These are phyloP conservation scores for Nidularia sp. DNA, from an alignment of 768 basidiomycete genomes.

Conservation along the genomic window DNA sequence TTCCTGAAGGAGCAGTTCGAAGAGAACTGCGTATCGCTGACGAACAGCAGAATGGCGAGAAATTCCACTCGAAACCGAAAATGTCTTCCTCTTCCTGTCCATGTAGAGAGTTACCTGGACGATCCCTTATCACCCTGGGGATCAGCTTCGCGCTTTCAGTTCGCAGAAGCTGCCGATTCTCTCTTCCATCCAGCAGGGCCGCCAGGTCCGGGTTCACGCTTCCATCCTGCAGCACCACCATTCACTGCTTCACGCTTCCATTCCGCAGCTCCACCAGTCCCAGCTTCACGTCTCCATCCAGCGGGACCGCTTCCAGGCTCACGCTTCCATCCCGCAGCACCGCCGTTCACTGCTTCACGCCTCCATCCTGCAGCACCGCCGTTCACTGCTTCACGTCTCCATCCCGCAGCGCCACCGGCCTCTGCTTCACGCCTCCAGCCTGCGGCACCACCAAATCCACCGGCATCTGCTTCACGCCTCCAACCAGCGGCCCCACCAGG, in stretches of 20 bases:
- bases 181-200: background rate
- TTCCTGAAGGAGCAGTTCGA: no score
- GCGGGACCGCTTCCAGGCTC: constrained; percentile 1
- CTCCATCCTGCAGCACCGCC: constrained; percentile 6
- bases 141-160: no score
- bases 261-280: background rate
- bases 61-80: no score
- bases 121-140: no score
- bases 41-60: no score
- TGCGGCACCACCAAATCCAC: background rate
- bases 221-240: constrained; percentile 6
- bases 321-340: background rate
- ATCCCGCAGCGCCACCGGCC: background rate
- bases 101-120: no score
- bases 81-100: no score
- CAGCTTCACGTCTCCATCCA: constrained; percentile 4
- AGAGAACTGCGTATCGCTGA: no score
- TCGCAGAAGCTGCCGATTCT: no score
- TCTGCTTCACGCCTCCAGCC: constrained; percentile 14
- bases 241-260: background rate
- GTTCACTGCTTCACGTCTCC: background rate
- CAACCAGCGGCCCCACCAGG: constrained; percentile 3
- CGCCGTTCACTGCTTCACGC: constrained; percentile 1
- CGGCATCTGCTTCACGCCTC: constrained; percentile 10
- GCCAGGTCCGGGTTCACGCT: constrained; percentile 8